Conservation (phyloP, 1,139 yeast species). For the Taphrina betulina region DNA sequence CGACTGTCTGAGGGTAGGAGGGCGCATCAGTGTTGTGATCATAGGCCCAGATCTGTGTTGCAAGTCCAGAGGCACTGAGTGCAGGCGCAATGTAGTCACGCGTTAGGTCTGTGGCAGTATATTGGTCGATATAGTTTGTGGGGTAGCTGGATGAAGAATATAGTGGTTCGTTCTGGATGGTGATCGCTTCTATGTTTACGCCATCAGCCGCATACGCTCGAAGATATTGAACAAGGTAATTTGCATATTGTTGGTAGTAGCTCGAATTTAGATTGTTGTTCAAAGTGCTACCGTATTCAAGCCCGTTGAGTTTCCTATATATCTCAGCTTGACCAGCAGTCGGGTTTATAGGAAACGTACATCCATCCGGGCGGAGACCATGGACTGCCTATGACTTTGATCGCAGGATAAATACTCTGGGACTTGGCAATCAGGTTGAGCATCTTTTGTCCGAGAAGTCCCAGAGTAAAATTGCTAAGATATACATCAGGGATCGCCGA, state of each 20-base stretch:
- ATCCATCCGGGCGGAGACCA: constrained; percentile 9
- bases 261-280: not conserved
- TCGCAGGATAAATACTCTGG: not conserved
- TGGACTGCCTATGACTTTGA: constrained; percentile 1
- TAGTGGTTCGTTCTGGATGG: constrained; percentile 7
- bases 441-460: not conserved
- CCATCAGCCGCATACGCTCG: not conserved
- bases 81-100: not conserved
- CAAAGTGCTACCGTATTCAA: no score
- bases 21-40: constrained; percentile 10
- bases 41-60: not conserved
- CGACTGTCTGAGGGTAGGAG: no score
- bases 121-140: constrained; percentile 4
- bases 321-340: constrained; percentile 4
- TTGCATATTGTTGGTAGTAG: not conserved
- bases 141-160: constrained; percentile 1
- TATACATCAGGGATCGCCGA: constrained; percentile 2
- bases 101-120: not conserved
- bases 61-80: not conserved
- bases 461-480: not conserved
- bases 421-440: not conserved
- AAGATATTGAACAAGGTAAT: constrained; percentile 6
- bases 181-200: not conserved
- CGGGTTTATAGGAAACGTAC: not conserved
- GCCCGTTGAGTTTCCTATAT: no score